A percentile compares a stretch with the other conserved stretches of the same genome.
Evolutionary conservation across 768 basidiomycete genomes (phyloP).

Genomic region (Amanita fuliginea): DNA sequence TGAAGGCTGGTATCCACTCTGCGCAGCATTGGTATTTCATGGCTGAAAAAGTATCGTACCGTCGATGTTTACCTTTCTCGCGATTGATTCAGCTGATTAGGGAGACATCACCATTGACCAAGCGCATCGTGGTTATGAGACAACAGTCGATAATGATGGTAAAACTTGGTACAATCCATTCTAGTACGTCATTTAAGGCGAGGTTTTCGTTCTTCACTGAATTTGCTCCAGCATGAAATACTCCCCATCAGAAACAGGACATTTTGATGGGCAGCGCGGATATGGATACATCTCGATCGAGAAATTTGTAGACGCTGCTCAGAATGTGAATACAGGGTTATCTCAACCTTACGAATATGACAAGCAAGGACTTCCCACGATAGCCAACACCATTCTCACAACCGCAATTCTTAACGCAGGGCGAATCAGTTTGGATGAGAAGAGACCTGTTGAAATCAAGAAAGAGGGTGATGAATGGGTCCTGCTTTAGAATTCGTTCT

Average conservation of each 20-base stretch:
- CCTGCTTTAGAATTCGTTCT: conserved; percentile 17
- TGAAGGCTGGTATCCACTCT: conserved; percentile 82
- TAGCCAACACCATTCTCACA: conserved; percentile 77
- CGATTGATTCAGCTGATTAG: conserved; percentile 23
- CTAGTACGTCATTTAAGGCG: conserved; percentile 46
- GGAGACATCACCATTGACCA: conserved; percentile 91
- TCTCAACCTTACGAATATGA: conserved; percentile 53
- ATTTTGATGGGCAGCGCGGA: conserved; percentile 90
- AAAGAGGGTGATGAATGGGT: conserved; percentile 55
- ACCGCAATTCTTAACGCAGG: conserved; percentile 89
- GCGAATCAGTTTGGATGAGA: conserved; percentile 83
- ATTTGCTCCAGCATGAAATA: conserved; percentile 72
- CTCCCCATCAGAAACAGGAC: conserved; percentile 81
- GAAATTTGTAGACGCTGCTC: conserved; percentile 75
- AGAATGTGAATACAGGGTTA: conserved; percentile 63
- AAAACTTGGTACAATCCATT: conserved; percentile 76
- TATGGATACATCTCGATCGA: conserved; percentile 90
- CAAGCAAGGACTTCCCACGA: conserved; percentile 61
- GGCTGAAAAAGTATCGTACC: conserved; percentile 64
- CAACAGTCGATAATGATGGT: conserved; percentile 59
- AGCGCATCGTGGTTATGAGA: conserved; percentile 88
- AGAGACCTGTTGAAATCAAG: conserved; percentile 70
- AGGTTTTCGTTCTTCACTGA: conserved; percentile 2
- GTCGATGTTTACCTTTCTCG: background rate
- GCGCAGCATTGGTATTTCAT: conserved; percentile 94